phyloP scores from a whole-genome alignment of 1,139 yeast species.

The Hyphopichia buzzinii region DNA sequence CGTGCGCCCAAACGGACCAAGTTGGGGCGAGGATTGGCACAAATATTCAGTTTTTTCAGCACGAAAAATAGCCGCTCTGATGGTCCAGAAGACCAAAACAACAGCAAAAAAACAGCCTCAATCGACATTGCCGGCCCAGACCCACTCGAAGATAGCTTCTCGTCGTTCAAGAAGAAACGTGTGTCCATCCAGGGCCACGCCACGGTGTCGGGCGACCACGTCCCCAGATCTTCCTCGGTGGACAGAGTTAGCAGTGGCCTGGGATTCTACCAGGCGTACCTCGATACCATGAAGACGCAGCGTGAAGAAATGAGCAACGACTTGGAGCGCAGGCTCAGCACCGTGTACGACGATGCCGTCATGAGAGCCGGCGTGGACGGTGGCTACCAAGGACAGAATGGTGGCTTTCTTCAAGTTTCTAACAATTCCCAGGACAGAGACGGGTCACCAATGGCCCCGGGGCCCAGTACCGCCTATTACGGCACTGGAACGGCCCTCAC shows the following conservation, averaged over 20 bases:
- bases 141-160: constrained; percentile 19
- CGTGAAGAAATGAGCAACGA: constrained; percentile 27
- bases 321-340: constrained; percentile 30
- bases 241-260: constrained; percentile 15
- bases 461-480: background rate
- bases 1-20: background rate
- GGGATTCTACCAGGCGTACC: constrained; percentile 27
- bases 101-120: background rate
- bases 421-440: background rate
- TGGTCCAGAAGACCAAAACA: background rate
- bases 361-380: constrained; percentile 15
- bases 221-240: constrained; percentile 34
- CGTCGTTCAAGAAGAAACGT: constrained; percentile 30
- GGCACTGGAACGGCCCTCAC: constrained; percentile 2
- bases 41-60: constrained; percentile 2
- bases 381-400: too few species aligned
- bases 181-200: constrained; percentile 26
- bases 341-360: constrained; percentile 20
- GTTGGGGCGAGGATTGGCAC: background rate
- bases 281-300: constrained; percentile 20
- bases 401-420: too few species aligned
- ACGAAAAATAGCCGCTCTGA: background rate
- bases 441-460: background rate
- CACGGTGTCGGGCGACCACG: constrained; percentile 14
- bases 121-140: constrained; percentile 1